phyloP scores from a whole-genome alignment of 1,284 basidiomycete genomes.

The Ganoderma multipileum region DNA sequence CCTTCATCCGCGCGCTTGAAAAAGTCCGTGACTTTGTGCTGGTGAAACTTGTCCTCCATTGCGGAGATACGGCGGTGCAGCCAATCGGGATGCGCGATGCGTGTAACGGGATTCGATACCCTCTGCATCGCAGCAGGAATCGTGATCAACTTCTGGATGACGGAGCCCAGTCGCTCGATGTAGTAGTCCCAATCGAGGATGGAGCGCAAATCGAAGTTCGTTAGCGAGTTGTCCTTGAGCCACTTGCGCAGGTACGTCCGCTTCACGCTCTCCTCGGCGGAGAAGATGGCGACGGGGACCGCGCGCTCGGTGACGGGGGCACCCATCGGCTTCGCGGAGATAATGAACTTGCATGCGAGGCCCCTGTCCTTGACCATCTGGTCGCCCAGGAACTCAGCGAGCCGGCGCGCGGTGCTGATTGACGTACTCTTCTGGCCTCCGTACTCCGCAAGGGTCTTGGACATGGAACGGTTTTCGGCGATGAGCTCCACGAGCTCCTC shows the following conservation, averaged over 20 bases:
- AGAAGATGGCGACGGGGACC: conserved; percentile 98
- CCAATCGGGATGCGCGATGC: conserved; percentile 98
- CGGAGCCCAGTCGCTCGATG: conserved; percentile 96
- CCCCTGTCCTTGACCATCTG: conserved; percentile 99
- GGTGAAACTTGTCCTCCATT: conserved; percentile 95
- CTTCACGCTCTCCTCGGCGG: conserved; percentile 92
- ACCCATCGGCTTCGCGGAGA: conserved; percentile 92
- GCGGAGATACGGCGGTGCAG: conserved; percentile 90
- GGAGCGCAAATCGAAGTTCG: conserved; percentile 90
- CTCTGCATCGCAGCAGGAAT: conserved; percentile 99
- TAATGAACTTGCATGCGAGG: conserved; percentile 98
- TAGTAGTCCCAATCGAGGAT: conserved; percentile 99
- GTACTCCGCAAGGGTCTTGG: conserved; percentile 96
- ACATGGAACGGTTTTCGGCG: conserved; percentile 99
- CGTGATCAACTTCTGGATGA: conserved; percentile 99
- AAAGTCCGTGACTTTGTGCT: conserved; percentile 97
- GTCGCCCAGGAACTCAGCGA: conserved; percentile 97
- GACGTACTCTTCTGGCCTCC: conserved; percentile 97
- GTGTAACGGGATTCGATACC: conserved; percentile 94
- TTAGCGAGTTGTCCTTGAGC: conserved; percentile 92
- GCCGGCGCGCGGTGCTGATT: conserved; percentile 93
- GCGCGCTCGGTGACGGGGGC: conserved; percentile 98
- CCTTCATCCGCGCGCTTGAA: conserved; percentile 62
- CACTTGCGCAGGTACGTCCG: conserved; percentile 93
- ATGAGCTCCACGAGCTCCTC: conserved; percentile 98